Evolutionary conservation across 352 stramenopile species (phyloP).

Genomic region (Phytopythium cucurbitacearum): DNA sequence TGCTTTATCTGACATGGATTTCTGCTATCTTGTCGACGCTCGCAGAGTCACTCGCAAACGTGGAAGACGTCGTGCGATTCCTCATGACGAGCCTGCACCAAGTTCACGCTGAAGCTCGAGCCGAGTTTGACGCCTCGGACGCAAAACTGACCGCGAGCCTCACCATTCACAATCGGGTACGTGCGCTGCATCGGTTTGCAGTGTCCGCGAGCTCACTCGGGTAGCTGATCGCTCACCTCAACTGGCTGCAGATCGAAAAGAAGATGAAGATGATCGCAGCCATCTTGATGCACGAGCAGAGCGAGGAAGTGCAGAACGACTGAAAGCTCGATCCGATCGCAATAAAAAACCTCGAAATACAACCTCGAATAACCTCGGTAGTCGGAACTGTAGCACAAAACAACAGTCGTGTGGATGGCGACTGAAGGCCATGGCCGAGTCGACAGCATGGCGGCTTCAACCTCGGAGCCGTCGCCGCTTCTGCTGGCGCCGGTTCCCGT

Average conservation of each 20-base stretch:
- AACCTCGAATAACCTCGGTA: slow-evolving; percentile 3
- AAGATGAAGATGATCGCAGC: slow-evolving; percentile 51
- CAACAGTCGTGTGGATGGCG: slow-evolving; percentile 1
- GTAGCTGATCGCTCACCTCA: slow-evolving; percentile 2
- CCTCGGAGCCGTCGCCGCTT: slow-evolving; percentile 9
- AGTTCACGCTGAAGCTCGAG: slow-evolving; percentile 25
- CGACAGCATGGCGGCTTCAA: neutral
- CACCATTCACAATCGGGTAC: slow-evolving; percentile 29
- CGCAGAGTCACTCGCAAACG: slow-evolving; percentile 34
- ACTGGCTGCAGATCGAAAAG: slow-evolving; percentile 36
- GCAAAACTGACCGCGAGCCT: slow-evolving; percentile 20
- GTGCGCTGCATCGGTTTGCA: slow-evolving; percentile 3
- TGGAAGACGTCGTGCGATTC: slow-evolving; percentile 38
- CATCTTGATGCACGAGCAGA: slow-evolving; percentile 32
- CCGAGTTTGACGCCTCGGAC: slow-evolving; percentile 28
- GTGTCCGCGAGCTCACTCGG: neutral
- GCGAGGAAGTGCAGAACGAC: neutral
- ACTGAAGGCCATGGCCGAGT: neutral
- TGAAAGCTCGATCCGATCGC: neutral
- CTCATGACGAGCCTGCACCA: slow-evolving; percentile 33
- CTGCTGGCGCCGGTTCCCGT: slow-evolving; percentile 16
- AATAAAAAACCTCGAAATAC: no score
- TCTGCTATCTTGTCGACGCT: neutral
- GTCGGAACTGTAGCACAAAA: neutral
- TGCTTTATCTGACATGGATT: no score